Conservation (phyloP, 2,329 filamentous ascomycete species). For the Pseudofabraea citricarpa region DNA sequence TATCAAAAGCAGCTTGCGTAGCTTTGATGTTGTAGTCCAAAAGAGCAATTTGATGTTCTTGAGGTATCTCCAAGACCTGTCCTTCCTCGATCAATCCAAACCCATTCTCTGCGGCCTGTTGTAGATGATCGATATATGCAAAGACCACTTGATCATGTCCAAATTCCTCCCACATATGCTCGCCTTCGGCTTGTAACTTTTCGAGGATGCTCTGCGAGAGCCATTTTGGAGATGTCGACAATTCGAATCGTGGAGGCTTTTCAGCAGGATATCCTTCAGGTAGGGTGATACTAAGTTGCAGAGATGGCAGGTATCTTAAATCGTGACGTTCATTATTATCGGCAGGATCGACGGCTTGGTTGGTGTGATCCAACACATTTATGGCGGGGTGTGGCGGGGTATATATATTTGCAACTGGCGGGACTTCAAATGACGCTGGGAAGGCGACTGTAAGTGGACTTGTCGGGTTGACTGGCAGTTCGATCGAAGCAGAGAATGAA, state of each 20-base stretch:
- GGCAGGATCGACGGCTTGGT: slow-evolving; percentile 7
- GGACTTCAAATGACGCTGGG: slow-evolving; percentile 39
- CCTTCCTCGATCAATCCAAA: slow-evolving; percentile 51
- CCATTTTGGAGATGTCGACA: slow-evolving; percentile 55
- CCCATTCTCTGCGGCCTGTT: slow-evolving; percentile 52
- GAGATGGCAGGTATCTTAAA: slow-evolving; percentile 48
- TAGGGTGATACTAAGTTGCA: slow-evolving; percentile 48
- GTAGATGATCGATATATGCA: slow-evolving; percentile 58
- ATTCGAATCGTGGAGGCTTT: slow-evolving; percentile 42
- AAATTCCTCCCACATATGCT: slow-evolving; percentile 56
- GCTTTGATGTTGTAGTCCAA: slow-evolving; percentile 75
- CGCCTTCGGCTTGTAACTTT: slow-evolving; percentile 44
- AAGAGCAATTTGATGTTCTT: slow-evolving; percentile 62
- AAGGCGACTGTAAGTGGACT: slow-evolving; percentile 53
- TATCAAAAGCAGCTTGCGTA: slow-evolving; percentile 71
- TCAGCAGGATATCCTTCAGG: slow-evolving; percentile 54
- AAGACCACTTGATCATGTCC: slow-evolving; percentile 56
- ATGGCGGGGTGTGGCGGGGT: slow-evolving; percentile 19
- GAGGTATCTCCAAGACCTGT: slow-evolving; percentile 46
- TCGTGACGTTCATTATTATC: slow-evolving; percentile 20
- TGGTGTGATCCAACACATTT: slow-evolving; percentile 9
- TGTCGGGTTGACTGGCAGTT: slow-evolving; percentile 51
- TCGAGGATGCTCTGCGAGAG: slow-evolving; percentile 43
- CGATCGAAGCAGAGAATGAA: slow-evolving; percentile 44
- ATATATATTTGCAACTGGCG: slow-evolving; percentile 17